Percentiles rank a stretch among this genome's conserved stretches.
Evolutionary conservation across 306 rosid species (phyloP).

Genomic region (Amphicarpaea edgeworthii): DNA sequence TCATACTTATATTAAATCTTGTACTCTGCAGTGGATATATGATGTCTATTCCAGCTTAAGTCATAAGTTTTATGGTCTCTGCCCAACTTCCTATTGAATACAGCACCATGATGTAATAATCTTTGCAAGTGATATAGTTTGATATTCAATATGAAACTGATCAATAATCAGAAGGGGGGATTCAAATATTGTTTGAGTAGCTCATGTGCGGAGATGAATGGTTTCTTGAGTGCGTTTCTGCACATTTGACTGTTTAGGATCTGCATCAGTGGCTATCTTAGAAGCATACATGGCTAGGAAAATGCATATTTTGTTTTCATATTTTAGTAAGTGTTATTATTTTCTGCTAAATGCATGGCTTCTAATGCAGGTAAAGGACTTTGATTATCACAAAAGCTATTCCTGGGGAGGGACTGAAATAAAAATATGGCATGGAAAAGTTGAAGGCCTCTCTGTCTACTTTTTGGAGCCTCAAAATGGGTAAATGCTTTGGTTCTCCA

Average conservation of each 20-base stretch:
- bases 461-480: constrained; percentile 97
- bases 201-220: constrained; percentile 26
- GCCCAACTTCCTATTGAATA: constrained; percentile 16
- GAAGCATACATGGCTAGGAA: constrained; percentile 23
- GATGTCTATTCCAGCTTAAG: neutral
- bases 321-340: constrained; percentile 29
- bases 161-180: neutral
- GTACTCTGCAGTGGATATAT: constrained; percentile 19
- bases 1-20: constrained; percentile 17
- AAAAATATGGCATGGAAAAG: constrained; percentile 94
- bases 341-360: constrained; percentile 36
- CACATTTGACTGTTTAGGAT: constrained; percentile 27
- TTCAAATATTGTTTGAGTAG: constrained; percentile 23
- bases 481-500: constrained; percentile 55
- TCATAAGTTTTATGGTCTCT: constrained; percentile 20
- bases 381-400: constrained; percentile 61
- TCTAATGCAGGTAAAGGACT: constrained; percentile 78
- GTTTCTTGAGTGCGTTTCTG: constrained; percentile 25
- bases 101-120: constrained; percentile 31
- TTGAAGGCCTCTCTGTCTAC: constrained; percentile 91
- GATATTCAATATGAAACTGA: constrained; percentile 38
- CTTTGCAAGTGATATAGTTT: neutral
- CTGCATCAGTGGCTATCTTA: constrained; percentile 27
- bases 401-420: constrained; percentile 90
- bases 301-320: constrained; percentile 19